phyloP scores from a whole-genome alignment of 2,329 filamentous ascomycete genomes.

The Aspergillus sp. region DNA sequence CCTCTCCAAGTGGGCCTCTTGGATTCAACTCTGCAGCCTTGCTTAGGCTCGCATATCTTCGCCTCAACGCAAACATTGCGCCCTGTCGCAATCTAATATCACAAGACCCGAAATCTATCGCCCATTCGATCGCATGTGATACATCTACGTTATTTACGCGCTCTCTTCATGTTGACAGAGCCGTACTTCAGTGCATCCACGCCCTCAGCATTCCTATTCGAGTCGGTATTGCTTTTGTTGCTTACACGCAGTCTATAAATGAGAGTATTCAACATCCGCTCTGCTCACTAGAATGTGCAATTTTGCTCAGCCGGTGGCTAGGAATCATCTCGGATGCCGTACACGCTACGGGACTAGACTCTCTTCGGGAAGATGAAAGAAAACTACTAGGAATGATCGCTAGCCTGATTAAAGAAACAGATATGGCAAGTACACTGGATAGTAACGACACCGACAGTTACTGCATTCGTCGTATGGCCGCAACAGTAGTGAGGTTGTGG shows the following conservation, averaged over 20 bases:
- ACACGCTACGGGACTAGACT: not conserved
- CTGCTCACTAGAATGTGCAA: not conserved
- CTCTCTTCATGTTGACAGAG: slow-evolving; percentile 9
- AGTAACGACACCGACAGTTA: not conserved
- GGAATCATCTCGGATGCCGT: not conserved
- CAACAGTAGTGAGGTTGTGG: not conserved
- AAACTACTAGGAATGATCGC: not conserved
- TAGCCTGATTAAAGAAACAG: not conserved
- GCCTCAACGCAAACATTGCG: slow-evolving; percentile 10
- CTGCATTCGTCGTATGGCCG: not conserved
- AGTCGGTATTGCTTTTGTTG: not conserved
- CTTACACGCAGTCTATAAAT: not conserved
- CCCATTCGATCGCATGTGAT: no score
- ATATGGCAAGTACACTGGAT: not conserved
- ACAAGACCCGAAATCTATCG: slow-evolving; percentile 5
- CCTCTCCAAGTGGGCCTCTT: slow-evolving; percentile 14
- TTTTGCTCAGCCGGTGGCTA: not conserved
- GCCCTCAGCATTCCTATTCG: slow-evolving; percentile 16
- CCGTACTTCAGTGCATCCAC: slow-evolving; percentile 16
- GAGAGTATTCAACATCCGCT: not conserved
- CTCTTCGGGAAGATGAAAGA: not conserved
- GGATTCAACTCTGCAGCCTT: slow-evolving; percentile 16
- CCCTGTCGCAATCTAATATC: slow-evolving; percentile 8
- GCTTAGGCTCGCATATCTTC: slow-evolving; percentile 17
- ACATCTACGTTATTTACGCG: no score